Base-by-base conservation (phyloP, 202 grass and related monocot species). In the Schoenoplectus tabernaemontani region DNA sequence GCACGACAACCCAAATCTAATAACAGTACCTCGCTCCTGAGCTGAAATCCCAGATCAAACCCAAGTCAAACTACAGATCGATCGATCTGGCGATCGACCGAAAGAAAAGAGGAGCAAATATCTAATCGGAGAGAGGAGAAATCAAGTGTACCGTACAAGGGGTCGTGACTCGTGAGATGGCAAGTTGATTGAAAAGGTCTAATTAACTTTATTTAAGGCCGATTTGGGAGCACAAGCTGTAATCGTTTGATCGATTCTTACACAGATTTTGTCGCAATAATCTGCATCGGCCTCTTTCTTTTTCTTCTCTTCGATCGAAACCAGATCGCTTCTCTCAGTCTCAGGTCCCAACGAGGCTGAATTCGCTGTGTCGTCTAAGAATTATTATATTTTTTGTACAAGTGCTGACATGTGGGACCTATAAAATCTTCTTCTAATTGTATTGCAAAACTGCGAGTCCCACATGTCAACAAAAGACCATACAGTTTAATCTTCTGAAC, bases 251-350 rank as follows among this genome's bases (percentile, higher is more conserved):
- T 78, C 76, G 36, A 78, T 78, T 60, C 76, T 78, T 62, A 28
- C 57, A 46, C 57, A 28, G 36, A 78, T 62, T 62, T 61, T 46
- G 53, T 58, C 38, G 51, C 7, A 57, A 37, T 36, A 57, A 1
- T 22, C 39, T 28, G 50, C 61, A 22, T 78, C 56, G 53, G 4
- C n/a, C 23, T 61, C 9, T 78, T 48, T 26, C 37, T 59, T 56
- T 82, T 72, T 70, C 51, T 83, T 32, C 67, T 74, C 81, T 74
- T 48, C 53, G 64, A 70, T 83, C 66, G 81, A 37, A 75, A 83
- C 50, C 20, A 65, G 59, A 80, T 80, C 78, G 59, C 58, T 48
- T 78, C 75, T 61, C 76, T 65, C 77, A 12, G 44, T 79, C 76
- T 80, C 59, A 80, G 44, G 41, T 80, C 78, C 78, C 78, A 34